Evolutionary conservation across 169 alveolate species (phyloP).

Genomic region (Cryptosporidium parvum): DNA sequence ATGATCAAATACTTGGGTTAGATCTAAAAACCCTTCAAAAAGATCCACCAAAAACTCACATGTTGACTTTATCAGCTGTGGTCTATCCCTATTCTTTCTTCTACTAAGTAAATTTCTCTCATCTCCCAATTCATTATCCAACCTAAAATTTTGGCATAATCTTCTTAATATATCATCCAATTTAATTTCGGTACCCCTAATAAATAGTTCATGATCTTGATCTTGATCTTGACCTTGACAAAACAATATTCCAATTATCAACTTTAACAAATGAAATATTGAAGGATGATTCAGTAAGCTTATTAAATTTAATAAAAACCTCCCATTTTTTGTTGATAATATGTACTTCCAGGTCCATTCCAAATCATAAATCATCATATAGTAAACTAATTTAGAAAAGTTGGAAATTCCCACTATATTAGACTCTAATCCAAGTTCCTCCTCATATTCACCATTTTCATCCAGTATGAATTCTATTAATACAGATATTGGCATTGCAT

Average conservation of each 20-base stretch:
- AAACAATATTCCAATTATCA: not conserved
- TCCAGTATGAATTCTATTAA: conserved; percentile 40
- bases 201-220: not conserved
- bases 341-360: conserved; percentile 52
- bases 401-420: conserved; percentile 3
- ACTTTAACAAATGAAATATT: conserved; percentile 37
- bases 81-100: not conserved
- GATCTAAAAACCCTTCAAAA: not conserved
- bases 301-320: conserved; percentile 4
- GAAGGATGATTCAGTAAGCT: conserved; percentile 4
- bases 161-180: not conserved
- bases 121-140: not conserved
- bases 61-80: not conserved
- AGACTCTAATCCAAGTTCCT: not conserved
- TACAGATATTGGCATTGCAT: conserved; percentile 37
- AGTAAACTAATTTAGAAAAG: conserved; percentile 33
- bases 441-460: not conserved
- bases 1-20: not conserved
- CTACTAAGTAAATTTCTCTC: not conserved
- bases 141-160: not conserved
- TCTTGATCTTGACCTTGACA: not conserved
- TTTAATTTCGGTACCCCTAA: not conserved
- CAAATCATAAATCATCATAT: conserved; percentile 23
- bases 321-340: not conserved
- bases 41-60: conserved; percentile 9